phyloP scores from a whole-genome alignment of 202 grass and related monocot species.

The Cymbopogon flexuosus region DNA sequence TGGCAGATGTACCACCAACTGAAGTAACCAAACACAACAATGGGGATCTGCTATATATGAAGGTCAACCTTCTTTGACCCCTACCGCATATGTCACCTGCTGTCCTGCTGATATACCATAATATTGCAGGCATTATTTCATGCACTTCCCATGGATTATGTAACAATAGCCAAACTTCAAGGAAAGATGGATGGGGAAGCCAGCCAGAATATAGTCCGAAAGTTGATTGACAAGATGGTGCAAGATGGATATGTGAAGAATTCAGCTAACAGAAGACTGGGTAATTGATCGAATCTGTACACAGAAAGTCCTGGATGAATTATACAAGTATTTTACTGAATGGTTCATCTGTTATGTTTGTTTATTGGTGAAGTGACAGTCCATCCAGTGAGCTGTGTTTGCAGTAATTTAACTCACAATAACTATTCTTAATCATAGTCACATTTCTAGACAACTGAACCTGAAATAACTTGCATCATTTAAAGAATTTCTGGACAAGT shows the following conservation, averaged over 20 bases:
- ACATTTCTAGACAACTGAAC: not conserved
- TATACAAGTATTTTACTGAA: not conserved
- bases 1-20: slow-evolving; percentile 42
- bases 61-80: slow-evolving; percentile 43
- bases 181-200: slow-evolving; percentile 83
- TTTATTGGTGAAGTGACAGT: not conserved
- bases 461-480: slow-evolving; percentile 12
- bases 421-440: not conserved
- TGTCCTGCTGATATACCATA: slow-evolving; percentile 14
- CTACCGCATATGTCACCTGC: slow-evolving; percentile 3
- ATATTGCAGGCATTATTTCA: slow-evolving; percentile 71
- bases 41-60: slow-evolving; percentile 80
- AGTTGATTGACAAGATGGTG: slow-evolving; percentile 93
- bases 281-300: slow-evolving; percentile 46
- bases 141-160: slow-evolving; percentile 91
- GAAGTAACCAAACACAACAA: slow-evolving; percentile 40
- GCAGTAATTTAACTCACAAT: not conserved
- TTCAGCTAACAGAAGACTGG: slow-evolving; percentile 72
- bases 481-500: not conserved
- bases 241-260: slow-evolving; percentile 87
- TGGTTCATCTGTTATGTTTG: not conserved
- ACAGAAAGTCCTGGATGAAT: not conserved
- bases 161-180: slow-evolving; percentile 77
- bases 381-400: no score
- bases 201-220: slow-evolving; percentile 58